Conservation (phyloP, 306 rosid species). For the Pyrus communis region DNA sequence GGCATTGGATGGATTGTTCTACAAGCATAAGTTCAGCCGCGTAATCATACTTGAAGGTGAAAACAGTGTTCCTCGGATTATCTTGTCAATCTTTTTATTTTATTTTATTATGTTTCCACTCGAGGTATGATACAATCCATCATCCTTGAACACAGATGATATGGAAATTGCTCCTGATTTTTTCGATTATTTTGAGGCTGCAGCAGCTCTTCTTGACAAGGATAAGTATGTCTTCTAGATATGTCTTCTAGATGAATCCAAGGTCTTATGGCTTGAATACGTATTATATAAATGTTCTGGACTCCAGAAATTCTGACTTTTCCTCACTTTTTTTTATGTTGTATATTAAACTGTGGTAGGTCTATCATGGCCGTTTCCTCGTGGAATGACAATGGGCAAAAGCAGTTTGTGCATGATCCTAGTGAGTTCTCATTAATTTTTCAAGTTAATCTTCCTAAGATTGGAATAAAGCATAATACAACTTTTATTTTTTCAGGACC, state of each 20-base stretch:
- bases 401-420: constrained; percentile 88
- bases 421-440: constrained; percentile 43
- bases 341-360: constrained; percentile 34
- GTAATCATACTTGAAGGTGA: constrained; percentile 96
- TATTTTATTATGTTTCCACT: not conserved
- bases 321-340: constrained; percentile 5
- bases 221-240: constrained; percentile 61
- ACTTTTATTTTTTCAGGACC: not conserved
- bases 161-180: constrained; percentile 99
- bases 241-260: constrained; percentile 23
- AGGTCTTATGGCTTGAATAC: constrained; percentile 2
- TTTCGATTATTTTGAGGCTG: constrained; percentile 87
- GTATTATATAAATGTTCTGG: not conserved
- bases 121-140: constrained; percentile 1
- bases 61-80: constrained; percentile 19
- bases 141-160: constrained; percentile 57
- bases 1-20: constrained; percentile 84
- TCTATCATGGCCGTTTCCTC: constrained; percentile 96
- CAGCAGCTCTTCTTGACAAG: constrained; percentile 71
- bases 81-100: not conserved
- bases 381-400: constrained; percentile 99
- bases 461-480: not conserved
- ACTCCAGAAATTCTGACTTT: constrained; percentile 3
- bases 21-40: constrained; percentile 70
- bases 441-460: constrained; percentile 4